Conservation (phyloP, 1,139 yeast genomes). For the Torulaspora globosa region DNA sequence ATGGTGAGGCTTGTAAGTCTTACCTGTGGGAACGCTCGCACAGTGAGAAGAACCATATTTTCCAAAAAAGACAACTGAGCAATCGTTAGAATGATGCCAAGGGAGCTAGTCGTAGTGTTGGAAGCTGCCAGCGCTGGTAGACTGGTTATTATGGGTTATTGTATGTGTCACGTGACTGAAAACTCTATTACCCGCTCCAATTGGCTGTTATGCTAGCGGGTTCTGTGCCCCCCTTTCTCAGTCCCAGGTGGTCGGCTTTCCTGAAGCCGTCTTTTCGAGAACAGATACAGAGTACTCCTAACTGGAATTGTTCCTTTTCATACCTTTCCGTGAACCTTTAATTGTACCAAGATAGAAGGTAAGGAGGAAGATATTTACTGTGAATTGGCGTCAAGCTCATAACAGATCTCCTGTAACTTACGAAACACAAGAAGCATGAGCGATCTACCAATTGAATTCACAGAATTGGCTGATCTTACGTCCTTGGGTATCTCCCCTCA, state of each 20-base stretch:
- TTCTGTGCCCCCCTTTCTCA: neutral
- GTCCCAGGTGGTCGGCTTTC: neutral
- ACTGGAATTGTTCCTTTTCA: no score
- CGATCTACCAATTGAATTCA: slow-evolving; percentile 93
- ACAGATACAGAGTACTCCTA: neutral
- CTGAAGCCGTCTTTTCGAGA: neutral
- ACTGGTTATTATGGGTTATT: no score
- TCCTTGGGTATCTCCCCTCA: slow-evolving; percentile 77
- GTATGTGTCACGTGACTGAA: neutral
- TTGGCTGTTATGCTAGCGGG: neutral
- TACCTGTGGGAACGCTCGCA: no score
- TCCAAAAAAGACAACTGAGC: no score
- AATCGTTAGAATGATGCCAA: no score
- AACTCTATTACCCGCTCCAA: neutral
- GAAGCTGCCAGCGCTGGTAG: no score
- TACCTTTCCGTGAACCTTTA: neutral
- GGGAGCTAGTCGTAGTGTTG: no score
- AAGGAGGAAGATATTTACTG: neutral
- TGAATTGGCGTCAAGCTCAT: neutral
- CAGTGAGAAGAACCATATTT: no score
- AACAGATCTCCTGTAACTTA: slow-evolving; percentile 1
- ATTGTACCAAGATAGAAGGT: neutral
- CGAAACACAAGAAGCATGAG: slow-evolving; percentile 34
- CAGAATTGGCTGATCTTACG: slow-evolving; percentile 86
- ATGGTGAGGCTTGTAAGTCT: no score